Conservation (phyloP, 169 alveolate species). For the Cryptosporidium parvum region DNA sequence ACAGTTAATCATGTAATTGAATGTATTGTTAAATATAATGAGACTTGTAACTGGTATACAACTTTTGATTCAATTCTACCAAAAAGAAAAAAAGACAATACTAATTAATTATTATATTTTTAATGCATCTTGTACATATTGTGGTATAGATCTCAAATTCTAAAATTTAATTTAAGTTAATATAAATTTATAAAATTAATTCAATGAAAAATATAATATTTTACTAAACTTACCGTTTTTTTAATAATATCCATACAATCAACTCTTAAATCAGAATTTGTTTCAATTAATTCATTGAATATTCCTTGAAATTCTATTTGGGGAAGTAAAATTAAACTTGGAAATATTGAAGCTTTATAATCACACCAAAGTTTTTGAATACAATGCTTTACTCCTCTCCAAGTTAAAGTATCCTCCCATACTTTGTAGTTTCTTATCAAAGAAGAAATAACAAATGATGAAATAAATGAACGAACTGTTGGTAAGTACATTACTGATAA, state of each 20-base stretch:
- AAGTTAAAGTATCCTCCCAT: constrained; percentile 74
- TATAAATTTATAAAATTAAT: neutral
- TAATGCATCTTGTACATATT: constrained; percentile 51
- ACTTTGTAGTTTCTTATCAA: constrained; percentile 49
- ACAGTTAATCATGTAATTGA: constrained; percentile 75
- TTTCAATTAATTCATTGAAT: constrained; percentile 61
- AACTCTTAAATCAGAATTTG: constrained; percentile 62
- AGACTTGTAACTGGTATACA: constrained; percentile 24
- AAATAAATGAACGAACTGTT: constrained; percentile 50
- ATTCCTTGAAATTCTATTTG: constrained; percentile 35
- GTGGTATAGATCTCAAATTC: constrained; percentile 70
- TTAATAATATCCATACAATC: constrained; percentile 69
- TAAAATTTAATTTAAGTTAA: neutral
- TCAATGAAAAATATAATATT: neutral
- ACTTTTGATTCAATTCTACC: constrained; percentile 45
- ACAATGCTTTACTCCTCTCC: constrained; percentile 69
- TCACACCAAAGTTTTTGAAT: constrained; percentile 71
- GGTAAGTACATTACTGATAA: constrained; percentile 58
- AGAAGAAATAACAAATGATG: constrained; percentile 64
- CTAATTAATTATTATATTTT: neutral
- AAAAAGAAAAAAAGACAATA: constrained; percentile 31
- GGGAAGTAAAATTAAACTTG: constrained; percentile 65
- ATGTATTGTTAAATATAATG: constrained; percentile 54
- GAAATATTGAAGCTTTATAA: constrained; percentile 52
- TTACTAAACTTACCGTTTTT: constrained; percentile 37